Evolutionary conservation across 2,329 filamentous ascomycete genomes (phyloP).

Genomic region (Cladosporium sp.): DNA sequence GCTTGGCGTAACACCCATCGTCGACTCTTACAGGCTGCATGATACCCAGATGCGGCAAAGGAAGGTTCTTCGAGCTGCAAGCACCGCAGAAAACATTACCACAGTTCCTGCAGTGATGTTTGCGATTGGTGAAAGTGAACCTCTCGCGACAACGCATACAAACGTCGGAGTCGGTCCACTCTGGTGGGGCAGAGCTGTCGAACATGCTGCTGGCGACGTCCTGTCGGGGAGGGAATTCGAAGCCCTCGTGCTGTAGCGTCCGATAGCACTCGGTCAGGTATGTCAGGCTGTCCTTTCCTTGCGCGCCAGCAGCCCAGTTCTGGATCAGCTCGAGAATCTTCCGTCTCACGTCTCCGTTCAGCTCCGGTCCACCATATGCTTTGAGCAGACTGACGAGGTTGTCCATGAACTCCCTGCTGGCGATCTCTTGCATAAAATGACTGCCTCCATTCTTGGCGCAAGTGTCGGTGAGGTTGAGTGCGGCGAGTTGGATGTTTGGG

Average conservation of each 20-base stretch:
- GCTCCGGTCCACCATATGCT: conserved; percentile 70
- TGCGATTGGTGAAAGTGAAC: conserved; percentile 97
- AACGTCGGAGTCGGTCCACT: conserved; percentile 96
- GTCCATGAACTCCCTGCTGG: conserved; percentile 97
- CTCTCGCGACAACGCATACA: conserved; percentile 95
- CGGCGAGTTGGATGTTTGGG: conserved; percentile 90
- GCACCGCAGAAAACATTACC: conserved; percentile 96
- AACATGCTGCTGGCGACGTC: conserved; percentile 95
- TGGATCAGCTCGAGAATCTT: conserved; percentile 95
- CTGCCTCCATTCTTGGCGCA: conserved; percentile 97
- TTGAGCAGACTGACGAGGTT: conserved; percentile 87
- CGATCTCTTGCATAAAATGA: conserved; percentile 92
- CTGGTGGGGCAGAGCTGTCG: conserved; percentile 93
- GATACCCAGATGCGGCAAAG: conserved; percentile 89
- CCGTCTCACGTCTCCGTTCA: conserved; percentile 63
- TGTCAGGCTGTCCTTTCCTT: conserved; percentile 72
- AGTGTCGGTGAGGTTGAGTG: conserved; percentile 94
- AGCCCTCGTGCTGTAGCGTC: conserved; percentile 76
- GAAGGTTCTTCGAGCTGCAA: conserved; percentile 83
- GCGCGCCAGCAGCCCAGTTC: conserved; percentile 83
- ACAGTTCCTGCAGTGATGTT: conserved; percentile 97
- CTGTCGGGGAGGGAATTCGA: conserved; percentile 79
- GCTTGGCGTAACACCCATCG: conserved; percentile 87
- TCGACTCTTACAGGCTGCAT: conserved; percentile 87
- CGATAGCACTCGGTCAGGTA: conserved; percentile 89